Evolutionary conservation across 2,329 filamentous ascomycete genomes (phyloP).

Genomic region (Colletotrichum sp.): DNA sequence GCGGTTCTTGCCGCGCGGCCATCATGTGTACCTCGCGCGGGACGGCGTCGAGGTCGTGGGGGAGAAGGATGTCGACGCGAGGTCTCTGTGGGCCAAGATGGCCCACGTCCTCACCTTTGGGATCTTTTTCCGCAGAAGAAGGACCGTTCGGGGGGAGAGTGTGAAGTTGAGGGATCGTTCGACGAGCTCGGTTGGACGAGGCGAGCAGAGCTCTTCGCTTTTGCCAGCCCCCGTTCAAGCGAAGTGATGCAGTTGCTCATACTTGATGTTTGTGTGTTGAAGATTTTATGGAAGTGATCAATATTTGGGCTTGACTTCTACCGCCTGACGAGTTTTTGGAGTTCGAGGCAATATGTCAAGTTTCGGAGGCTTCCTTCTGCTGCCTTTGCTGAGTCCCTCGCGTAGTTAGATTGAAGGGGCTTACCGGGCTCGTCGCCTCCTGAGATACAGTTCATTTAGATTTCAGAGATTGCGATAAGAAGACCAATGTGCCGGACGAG

Average conservation of each 20-base stretch:
- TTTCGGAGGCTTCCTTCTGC: neutral
- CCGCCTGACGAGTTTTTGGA: neutral
- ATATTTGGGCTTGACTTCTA: neutral
- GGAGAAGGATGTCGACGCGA: neutral
- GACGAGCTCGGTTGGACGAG: neutral
- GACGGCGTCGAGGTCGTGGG: constrained; percentile 41
- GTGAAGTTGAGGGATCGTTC: neutral
- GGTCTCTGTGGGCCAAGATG: neutral
- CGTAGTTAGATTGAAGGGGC: neutral
- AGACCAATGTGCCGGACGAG: neutral
- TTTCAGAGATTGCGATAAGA: neutral
- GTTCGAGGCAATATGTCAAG: neutral
- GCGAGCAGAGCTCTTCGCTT: neutral
- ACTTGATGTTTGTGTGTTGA: neutral
- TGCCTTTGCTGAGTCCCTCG: neutral
- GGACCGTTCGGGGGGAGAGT: neutral
- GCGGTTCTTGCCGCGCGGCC: constrained; percentile 51
- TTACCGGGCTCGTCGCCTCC: neutral
- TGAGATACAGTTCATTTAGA: neutral
- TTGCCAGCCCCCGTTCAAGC: neutral
- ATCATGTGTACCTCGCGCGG: constrained; percentile 52
- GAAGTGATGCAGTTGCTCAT: neutral
- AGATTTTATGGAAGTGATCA: neutral
- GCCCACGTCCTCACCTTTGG: neutral
- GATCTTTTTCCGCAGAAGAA: neutral